Evolutionary conservation across 106 monocot genomes (phyloP), one percentile per base, ranked within the genome.

Genomic region (Triglochin maritima): DNA sequence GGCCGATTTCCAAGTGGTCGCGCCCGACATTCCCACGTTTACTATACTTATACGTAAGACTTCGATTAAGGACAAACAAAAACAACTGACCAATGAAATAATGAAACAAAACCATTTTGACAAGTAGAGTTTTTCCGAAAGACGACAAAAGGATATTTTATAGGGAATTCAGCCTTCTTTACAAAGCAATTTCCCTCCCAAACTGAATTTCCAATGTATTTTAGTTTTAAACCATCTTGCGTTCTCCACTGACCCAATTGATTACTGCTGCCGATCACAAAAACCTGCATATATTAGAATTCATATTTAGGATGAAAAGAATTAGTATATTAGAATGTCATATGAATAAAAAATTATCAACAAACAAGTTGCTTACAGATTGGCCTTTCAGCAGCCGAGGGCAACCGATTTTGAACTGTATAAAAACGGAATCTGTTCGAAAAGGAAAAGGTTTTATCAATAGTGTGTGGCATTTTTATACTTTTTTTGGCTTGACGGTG

Each of bases 61-160:
- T 75, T 45, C 41, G 56, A 63, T 79, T 78, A 94, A 83, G 89
- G 84, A 78, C 8, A 64, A 65, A 66, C 41, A 72, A 45, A 72
- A 5, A 67, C 9, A 67, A 65, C 49, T 4, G 16, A n/a, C 9
- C 12, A n/a, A 63, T 4, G 29, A 44, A n/a, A 65, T n/a, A 53
- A 60, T 61, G 4, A 17, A 67, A 53, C 44, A 7, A 44, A 49
- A 43, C 49, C 57, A 67, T 29, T 59, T 58, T 13, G 12, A 48
- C 7, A 51, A 49, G 3, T 49, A 44, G 67, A 29, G 29, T 29
- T 29, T 29, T 29, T 29, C 69, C 7, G 57, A 49, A 68, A 12
- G 66, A 55, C 29, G 52, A 54, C 3, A 44, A 50, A 93, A 86
- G 89, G 88, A 94, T 94, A 94, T 94, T 94, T 87, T 61, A 94